Conservation (phyloP, 805 yeast genomes). For the Sugiyamaella americana region DNA sequence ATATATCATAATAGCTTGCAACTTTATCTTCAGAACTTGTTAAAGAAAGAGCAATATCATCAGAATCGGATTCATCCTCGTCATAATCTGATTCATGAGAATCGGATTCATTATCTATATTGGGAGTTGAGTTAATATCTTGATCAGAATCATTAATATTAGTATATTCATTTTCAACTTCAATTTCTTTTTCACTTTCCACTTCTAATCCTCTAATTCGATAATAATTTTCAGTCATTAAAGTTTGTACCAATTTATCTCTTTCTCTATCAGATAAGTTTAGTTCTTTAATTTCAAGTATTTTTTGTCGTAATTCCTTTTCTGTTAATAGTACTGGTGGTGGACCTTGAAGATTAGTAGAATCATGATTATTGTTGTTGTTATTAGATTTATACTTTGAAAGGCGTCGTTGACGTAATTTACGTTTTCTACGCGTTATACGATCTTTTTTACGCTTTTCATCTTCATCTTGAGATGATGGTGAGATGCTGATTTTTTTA, state of each 20-base stretch:
- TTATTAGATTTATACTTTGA: conserved; percentile 2
- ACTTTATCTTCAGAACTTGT: conserved; percentile 45
- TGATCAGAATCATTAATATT: background rate
- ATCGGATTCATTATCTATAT: conserved; percentile 10
- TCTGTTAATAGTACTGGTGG: conserved; percentile 9
- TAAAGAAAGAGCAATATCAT: conserved; percentile 17
- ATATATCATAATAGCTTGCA: conserved; percentile 43
- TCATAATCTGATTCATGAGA: conserved; percentile 14
- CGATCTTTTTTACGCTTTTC: background rate
- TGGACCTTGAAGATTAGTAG: background rate
- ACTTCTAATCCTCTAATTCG: conserved; percentile 13
- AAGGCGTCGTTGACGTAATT: background rate
- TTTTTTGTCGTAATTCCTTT: conserved; percentile 26
- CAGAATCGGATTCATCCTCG: conserved; percentile 16
- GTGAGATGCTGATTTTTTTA: background rate
- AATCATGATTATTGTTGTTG: background rate
- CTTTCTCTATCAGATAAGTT: conserved; percentile 31
- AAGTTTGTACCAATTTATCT: conserved; percentile 30
- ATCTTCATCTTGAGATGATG: background rate
- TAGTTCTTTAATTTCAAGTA: conserved; percentile 26
- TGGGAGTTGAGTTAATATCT: conserved; percentile 1
- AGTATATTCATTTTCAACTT: background rate
- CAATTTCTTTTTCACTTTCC: background rate
- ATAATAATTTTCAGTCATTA: conserved; percentile 34
- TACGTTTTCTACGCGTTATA: background rate